Base-by-base conservation (phyloP, 495 filamentous ascomycete species). In the Aspergillus taichungensis region DNA sequence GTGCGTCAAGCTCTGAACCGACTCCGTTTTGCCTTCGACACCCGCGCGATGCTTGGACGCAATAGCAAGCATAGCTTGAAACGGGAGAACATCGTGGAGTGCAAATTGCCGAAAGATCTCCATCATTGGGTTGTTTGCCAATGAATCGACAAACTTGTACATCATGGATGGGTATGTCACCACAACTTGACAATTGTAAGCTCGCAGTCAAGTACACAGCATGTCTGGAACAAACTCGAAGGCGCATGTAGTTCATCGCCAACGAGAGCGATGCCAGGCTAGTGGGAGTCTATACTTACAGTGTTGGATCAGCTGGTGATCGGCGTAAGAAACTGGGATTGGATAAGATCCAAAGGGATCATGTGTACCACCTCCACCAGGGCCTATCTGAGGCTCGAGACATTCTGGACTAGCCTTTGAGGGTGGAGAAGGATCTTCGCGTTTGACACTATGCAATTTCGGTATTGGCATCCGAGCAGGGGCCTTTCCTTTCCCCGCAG, bases 21-120 rank as follows among this genome's bases (percentile, higher is more conserved):
- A 55, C 18, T 61, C 57, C 10, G 47, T 42, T 29, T 54, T 57
- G 3, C 57, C 57, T 33, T 55, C 52, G 13, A 61, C 57, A 13
- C 57, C 54, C 12, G 57, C 57, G 6, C 52, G 52, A 34, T 61
- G 57, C 41, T 61, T 61, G 6, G 57, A 57, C 24, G 57, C 57
- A 47, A 61, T 61, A 3, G 57, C 57, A 42, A 61, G 52, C 57
- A 61, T 61, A 12, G 57, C 57, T 33, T 61, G 57, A 31, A 61
- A 61, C 8, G 57, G 54, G 11, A 61, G 43, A 9, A 35, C 44
- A 40, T 61, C 57, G 37, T 57, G 50, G 18, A 61, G 34, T 9
- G 54, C 57, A 18, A 61, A 49, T 39, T 55, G 51, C 7, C 50
- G 51, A 33, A 61, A 61, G 37, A 61, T 61, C 36, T 55, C 55